These are phyloP conservation scores for Debaryomycetaceae sp. DNA, from an alignment of 1,139 yeast genomes.

Conservation along the genomic window DNA sequence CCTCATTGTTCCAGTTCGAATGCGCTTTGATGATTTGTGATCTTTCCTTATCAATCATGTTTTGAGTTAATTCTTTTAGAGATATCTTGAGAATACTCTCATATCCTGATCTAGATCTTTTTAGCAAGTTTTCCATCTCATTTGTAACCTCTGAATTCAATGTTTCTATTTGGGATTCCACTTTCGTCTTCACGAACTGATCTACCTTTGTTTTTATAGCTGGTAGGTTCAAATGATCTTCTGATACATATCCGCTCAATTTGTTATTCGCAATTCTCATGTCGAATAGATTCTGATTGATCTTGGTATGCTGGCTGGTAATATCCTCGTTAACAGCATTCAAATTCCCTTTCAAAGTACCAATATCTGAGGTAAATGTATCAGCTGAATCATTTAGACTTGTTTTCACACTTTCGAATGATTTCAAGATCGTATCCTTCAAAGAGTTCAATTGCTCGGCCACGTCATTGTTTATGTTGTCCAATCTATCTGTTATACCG, in stretches of 20 bases:
- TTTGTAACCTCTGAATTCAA: slow-evolving; percentile 6
- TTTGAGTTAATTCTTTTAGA: slow-evolving; percentile 7
- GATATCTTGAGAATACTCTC: slow-evolving; percentile 8
- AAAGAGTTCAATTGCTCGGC: slow-evolving; percentile 2
- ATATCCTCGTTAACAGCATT: slow-evolving; percentile 1
- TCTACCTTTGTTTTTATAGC: slow-evolving; percentile 2
- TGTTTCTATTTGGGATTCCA: slow-evolving; percentile 4
- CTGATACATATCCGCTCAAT: slow-evolving; percentile 12
- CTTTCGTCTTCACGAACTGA: slow-evolving; percentile 5
- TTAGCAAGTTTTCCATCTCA: slow-evolving; percentile 7
- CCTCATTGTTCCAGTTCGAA: slow-evolving; percentile 9
- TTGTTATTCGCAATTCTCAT: slow-evolving; percentile 12
- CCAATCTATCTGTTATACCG: neutral
- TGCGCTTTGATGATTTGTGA: slow-evolving; percentile 7
- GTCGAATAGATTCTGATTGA: slow-evolving; percentile 9
- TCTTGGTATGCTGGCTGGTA: neutral
- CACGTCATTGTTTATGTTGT: neutral
- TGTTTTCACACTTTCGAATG: slow-evolving; percentile 2
- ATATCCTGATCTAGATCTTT: slow-evolving; percentile 6
- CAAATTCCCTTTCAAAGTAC: slow-evolving; percentile 2
- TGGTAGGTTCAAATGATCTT: slow-evolving; percentile 9
- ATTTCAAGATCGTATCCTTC: slow-evolving; percentile 1
- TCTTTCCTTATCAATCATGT: slow-evolving; percentile 5
- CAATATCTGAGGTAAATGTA: slow-evolving; percentile 1
- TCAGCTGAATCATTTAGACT: slow-evolving; percentile 3